These are phyloP conservation scores for Smittium mucronatum DNA, from an alignment of 371 early-diverging fungal species.

Conservation along the genomic window DNA sequence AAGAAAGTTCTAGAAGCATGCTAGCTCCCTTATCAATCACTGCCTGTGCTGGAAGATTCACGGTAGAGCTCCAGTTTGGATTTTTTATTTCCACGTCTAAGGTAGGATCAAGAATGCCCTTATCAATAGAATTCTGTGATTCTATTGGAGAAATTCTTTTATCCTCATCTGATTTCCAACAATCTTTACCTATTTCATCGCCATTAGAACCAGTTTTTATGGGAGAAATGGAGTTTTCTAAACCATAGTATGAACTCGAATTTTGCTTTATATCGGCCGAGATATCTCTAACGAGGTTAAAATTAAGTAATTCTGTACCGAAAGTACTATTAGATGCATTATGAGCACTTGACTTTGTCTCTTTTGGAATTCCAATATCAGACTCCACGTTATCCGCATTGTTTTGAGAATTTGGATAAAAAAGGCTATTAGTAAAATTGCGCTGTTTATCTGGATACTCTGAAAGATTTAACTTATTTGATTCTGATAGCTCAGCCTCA, in stretches of 20 bases:
- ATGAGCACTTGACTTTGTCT: neutral
- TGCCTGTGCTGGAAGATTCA: neutral
- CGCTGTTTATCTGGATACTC: neutral
- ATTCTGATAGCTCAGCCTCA: constrained; percentile 5
- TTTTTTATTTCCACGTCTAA: neutral
- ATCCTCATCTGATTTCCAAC: neutral
- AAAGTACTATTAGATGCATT: neutral
- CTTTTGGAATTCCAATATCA: too few relatives aligned
- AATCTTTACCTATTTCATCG: too few relatives aligned
- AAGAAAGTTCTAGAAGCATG: constrained; percentile 23
- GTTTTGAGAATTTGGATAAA: neutral
- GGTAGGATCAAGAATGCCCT: neutral
- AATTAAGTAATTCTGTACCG: neutral
- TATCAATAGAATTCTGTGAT: neutral
- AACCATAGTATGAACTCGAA: neutral
- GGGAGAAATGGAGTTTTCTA: neutral
- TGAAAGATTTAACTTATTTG: neutral
- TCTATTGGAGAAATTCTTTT: neutral
- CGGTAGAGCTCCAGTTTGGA: neutral
- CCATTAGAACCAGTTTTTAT: neutral
- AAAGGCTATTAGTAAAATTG: neutral
- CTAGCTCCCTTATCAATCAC: constrained; percentile 23
- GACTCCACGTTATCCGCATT: neutral
- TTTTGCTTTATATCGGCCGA: neutral
- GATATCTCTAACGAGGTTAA: neutral